A percentile compares a stretch with the other conserved stretches of the same genome.
phyloP scores from a whole-genome alignment of 2,329 filamentous ascomycete species.

The Knufia fluminis region DNA sequence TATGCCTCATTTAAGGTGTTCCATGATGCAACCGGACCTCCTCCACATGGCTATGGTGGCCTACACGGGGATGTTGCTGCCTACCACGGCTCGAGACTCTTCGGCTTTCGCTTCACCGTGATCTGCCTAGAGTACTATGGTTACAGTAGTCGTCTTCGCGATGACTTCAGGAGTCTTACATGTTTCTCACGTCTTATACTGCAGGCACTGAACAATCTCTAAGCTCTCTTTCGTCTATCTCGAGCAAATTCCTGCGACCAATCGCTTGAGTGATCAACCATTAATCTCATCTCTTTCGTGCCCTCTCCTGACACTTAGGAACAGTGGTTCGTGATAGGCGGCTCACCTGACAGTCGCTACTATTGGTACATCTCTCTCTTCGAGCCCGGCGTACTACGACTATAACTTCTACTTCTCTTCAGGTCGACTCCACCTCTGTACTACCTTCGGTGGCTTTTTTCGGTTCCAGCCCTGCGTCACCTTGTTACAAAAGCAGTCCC shows the following conservation, averaged over 20 bases:
- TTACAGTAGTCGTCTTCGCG: background rate
- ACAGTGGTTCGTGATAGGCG: background rate
- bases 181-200: background rate
- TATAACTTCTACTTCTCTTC: background rate
- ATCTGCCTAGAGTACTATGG: background rate
- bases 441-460: background rate
- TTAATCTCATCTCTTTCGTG: conserved; percentile 1
- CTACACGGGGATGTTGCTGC: background rate
- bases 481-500: background rate
- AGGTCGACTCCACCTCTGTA: background rate
- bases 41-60: background rate
- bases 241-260: background rate
- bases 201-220: background rate
- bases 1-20: conserved; percentile 9
- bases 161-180: background rate
- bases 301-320: background rate
- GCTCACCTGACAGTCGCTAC: background rate
- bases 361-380: background rate
- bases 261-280: background rate
- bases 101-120: background rate
- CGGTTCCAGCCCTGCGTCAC: background rate
- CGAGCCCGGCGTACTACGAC: background rate
- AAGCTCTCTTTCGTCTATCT: background rate
- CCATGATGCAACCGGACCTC: background rate
- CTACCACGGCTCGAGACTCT: background rate